phyloP scores from a whole-genome alignment of 345 rosid species.

The Eucalyptus pauciflora region DNA sequence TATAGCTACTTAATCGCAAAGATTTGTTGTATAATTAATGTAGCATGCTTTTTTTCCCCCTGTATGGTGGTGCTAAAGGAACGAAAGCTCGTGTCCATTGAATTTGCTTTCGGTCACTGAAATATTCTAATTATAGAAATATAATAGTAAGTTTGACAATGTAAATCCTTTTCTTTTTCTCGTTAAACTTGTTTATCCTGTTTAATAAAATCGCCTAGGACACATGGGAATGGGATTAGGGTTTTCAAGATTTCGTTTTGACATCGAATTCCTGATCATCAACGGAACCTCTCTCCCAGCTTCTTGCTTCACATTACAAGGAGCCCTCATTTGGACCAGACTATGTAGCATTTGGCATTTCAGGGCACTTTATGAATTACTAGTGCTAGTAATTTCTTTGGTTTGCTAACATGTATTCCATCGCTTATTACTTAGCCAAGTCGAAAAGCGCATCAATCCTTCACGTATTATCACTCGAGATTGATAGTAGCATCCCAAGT shows the following conservation, averaged over 20 bases:
- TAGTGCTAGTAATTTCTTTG: background rate
- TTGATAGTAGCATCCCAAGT: background rate
- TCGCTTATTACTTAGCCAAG: background rate
- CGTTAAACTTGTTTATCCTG: background rate
- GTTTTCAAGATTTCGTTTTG: background rate
- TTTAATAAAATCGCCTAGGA: background rate
- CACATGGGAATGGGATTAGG: background rate
- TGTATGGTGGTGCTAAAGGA: background rate
- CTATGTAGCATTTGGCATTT: background rate
- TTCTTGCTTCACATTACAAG: background rate
- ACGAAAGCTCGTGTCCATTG: background rate
- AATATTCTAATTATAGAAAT: background rate
- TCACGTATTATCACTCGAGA: background rate
- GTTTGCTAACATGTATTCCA: background rate
- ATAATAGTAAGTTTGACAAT: background rate
- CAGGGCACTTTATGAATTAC: background rate
- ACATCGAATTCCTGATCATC: background rate
- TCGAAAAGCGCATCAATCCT: background rate
- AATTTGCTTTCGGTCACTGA: background rate
- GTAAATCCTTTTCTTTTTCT: background rate
- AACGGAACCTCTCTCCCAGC: background rate
- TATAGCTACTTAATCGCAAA: background rate
- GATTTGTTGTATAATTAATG: background rate
- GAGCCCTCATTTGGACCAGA: background rate
- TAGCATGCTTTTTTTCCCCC: background rate